Percentiles rank a stretch among this genome's conserved stretches.
phyloP scores from a whole-genome alignment of 78 protist genomes.

The Isochrysis galbana region DNA sequence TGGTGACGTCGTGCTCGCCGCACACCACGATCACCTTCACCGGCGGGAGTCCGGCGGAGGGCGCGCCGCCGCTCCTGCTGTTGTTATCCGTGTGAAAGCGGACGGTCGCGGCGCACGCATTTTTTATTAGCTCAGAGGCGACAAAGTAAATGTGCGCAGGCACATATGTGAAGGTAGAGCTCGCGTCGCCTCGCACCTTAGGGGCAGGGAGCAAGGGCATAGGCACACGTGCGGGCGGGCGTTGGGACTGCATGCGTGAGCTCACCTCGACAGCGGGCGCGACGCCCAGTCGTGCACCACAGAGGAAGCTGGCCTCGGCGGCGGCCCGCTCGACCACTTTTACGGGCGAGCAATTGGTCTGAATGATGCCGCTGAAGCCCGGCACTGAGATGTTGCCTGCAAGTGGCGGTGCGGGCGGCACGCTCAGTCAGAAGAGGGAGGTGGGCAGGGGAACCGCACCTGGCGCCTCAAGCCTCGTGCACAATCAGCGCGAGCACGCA shows the following conservation, averaged over 20 bases:
- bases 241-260: too few species aligned
- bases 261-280: too few species aligned
- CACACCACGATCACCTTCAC: background rate
- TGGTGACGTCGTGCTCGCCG: background rate
- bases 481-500: background rate
- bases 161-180: background rate
- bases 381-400: too few species aligned
- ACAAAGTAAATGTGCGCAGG: background rate
- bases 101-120: background rate
- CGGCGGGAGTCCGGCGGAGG: background rate
- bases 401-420: too few species aligned
- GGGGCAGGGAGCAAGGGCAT: too few species aligned
- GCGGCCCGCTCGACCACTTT: background rate
- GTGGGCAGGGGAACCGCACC: too few species aligned
- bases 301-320: background rate
- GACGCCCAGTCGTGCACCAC: background rate
- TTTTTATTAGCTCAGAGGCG: background rate
- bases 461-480: too few species aligned
- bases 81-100: background rate
- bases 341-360: background rate
- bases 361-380: constrained; percentile 5
- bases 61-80: background rate
- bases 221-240: too few species aligned
- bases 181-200: background rate
- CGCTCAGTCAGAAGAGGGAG: too few species aligned